phyloP scores from a whole-genome alignment of 805 yeast genomes.

The Saturnispora dispora region DNA sequence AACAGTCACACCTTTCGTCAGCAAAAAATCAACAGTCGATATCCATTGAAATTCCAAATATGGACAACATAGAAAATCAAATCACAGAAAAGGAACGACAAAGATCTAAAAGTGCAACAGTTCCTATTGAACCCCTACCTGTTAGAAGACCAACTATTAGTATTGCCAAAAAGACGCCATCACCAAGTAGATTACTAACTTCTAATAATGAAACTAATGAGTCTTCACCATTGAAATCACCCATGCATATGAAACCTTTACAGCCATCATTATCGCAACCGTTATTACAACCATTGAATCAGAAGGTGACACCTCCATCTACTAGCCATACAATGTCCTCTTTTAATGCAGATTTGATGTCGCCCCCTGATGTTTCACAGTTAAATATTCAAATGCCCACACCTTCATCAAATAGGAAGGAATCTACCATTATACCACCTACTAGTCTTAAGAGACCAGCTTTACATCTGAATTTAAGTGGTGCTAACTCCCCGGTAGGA shows the following conservation, averaged over 20 bases:
- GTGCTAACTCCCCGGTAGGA: neutral
- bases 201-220: constrained; percentile 20
- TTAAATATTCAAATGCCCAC: constrained; percentile 68
- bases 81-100: constrained; percentile 14
- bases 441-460: constrained; percentile 10
- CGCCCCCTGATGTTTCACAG: constrained; percentile 29
- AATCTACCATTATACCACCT: constrained; percentile 9
- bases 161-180: constrained; percentile 35
- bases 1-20: neutral
- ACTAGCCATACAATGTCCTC: constrained; percentile 21
- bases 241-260: constrained; percentile 43
- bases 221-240: constrained; percentile 25
- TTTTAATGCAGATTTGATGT: constrained; percentile 12
- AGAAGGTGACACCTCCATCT: constrained; percentile 17
- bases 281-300: constrained; percentile 47
- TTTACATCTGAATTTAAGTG: constrained; percentile 5
- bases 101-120: constrained; percentile 26
- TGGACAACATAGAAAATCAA: constrained; percentile 29
- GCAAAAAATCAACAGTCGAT: constrained; percentile 25
- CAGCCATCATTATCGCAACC: constrained; percentile 34
- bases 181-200: constrained; percentile 33
- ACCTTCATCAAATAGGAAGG: constrained; percentile 39
- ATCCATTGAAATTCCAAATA: constrained; percentile 61
- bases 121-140: constrained; percentile 15
- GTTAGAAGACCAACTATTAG: constrained; percentile 29